Conservation (phyloP, 306 rosid genomes). For the Lablab purpureus region DNA sequence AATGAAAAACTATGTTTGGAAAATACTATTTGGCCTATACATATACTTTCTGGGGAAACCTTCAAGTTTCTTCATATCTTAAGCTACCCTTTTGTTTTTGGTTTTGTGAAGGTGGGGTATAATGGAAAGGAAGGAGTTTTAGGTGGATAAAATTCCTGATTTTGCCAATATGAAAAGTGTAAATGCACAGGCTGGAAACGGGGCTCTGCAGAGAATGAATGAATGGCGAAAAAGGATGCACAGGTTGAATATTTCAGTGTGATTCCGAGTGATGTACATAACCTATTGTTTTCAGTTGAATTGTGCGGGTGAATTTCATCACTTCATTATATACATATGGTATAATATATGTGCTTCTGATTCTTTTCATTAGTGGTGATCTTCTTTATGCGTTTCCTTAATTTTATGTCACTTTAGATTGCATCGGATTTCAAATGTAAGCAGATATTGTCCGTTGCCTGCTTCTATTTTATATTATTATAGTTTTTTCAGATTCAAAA, state of each 20-base stretch:
- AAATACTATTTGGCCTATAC: conserved; percentile 45
- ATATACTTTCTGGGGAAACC: conserved; percentile 44
- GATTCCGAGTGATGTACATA: conserved; percentile 61
- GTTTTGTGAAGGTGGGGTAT: conserved; percentile 52
- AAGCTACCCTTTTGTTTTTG: conserved; percentile 31
- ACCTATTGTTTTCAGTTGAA: conserved; percentile 38
- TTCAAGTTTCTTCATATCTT: conserved; percentile 49
- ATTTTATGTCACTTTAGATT: not conserved
- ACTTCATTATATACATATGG: conserved; percentile 39
- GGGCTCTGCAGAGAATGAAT: conserved; percentile 43
- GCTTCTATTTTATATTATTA: not conserved
- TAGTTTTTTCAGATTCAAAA: not conserved
- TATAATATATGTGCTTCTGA: conserved; percentile 50
- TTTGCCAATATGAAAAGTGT: conserved; percentile 56
- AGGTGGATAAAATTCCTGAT: conserved; percentile 56
- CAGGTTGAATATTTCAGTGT: conserved; percentile 39
- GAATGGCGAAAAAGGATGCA: conserved; percentile 48
- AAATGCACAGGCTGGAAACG: conserved; percentile 55
- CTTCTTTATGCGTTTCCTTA: conserved; percentile 22
- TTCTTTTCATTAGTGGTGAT: conserved; percentile 44
- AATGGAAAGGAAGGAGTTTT: conserved; percentile 57
- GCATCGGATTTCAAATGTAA: not conserved
- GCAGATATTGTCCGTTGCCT: not conserved
- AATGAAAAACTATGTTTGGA: conserved; percentile 25
- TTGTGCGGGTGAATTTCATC: conserved; percentile 59